phyloP scores from a whole-genome alignment of 73 alveolate species.

The Stentor roeselii region DNA sequence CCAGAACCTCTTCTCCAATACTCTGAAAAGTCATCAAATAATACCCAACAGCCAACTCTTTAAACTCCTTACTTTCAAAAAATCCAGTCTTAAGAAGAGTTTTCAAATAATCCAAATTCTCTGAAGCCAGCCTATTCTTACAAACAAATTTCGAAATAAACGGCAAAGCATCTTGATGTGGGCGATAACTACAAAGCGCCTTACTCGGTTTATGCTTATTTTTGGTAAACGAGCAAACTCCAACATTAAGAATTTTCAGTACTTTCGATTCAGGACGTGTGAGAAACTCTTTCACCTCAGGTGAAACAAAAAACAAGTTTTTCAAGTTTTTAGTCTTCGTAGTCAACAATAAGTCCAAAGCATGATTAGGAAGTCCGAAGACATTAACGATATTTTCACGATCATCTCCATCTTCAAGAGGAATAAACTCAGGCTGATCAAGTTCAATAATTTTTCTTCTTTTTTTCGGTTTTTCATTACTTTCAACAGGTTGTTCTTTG shows the following conservation, averaged over 20 bases:
- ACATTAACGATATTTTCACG: slow-evolving; percentile 54
- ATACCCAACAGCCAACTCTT: slow-evolving; percentile 49
- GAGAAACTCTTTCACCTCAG: slow-evolving; percentile 56
- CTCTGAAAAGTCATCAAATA: slow-evolving; percentile 32
- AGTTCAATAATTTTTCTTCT: neutral
- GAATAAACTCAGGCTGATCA: slow-evolving; percentile 26
- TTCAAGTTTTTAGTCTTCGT: slow-evolving; percentile 60
- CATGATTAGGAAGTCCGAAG: slow-evolving; percentile 69
- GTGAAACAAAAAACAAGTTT: slow-evolving; percentile 57
- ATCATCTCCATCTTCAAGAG: slow-evolving; percentile 61
- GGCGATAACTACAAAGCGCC: slow-evolving; percentile 63
- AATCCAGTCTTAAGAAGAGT: slow-evolving; percentile 32
- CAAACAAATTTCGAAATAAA: slow-evolving; percentile 71
- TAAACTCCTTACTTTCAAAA: slow-evolving; percentile 39
- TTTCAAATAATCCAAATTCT: slow-evolving; percentile 45
- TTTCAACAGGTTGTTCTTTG: slow-evolving; percentile 5
- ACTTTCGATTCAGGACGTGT: slow-evolving; percentile 48
- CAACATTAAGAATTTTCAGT: slow-evolving; percentile 61
- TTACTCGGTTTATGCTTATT: slow-evolving; percentile 59
- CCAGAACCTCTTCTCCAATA: slow-evolving; percentile 73
- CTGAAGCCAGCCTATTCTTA: slow-evolving; percentile 50
- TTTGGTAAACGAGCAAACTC: slow-evolving; percentile 65
- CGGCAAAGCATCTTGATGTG: slow-evolving; percentile 70
- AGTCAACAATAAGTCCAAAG: slow-evolving; percentile 60
- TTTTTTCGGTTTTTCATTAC: neutral